A percentile compares a stretch with the other conserved stretches of the same genome.
Evolutionary conservation across 1,139 yeast genomes (phyloP).

Genomic region (Lodderomyces theae): DNA sequence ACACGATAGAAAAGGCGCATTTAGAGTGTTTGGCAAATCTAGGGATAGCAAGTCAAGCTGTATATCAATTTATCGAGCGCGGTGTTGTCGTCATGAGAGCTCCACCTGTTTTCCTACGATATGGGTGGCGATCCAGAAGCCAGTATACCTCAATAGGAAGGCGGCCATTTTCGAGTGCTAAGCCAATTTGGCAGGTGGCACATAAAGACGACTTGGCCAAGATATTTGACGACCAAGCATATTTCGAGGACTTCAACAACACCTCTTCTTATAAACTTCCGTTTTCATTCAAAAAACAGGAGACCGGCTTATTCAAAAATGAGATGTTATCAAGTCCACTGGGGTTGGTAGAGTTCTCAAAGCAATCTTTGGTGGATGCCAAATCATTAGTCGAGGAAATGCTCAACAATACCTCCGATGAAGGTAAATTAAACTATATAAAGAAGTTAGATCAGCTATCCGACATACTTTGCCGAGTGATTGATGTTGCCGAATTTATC

Average conservation of each 20-base stretch:
- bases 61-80: background rate
- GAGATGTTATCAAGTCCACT: slow-evolving; percentile 64
- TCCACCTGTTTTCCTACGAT: slow-evolving; percentile 3
- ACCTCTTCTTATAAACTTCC: slow-evolving; percentile 11
- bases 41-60: background rate
- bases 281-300: slow-evolving; percentile 18
- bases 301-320: slow-evolving; percentile 71
- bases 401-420: slow-evolving; percentile 30
- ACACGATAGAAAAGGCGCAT: background rate
- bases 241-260: slow-evolving; percentile 34
- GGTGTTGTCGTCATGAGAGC: background rate
- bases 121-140: background rate
- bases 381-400: slow-evolving; percentile 57
- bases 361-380: slow-evolving; percentile 61
- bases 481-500: slow-evolving; percentile 90
- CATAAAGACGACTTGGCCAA: slow-evolving; percentile 20
- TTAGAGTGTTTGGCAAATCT: too few relatives aligned
- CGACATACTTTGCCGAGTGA: slow-evolving; percentile 86
- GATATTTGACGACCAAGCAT: slow-evolving; percentile 48
- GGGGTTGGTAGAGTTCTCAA: slow-evolving; percentile 69
- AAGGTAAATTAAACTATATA: slow-evolving; percentile 55
- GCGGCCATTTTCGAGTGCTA: background rate
- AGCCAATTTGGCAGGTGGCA: background rate
- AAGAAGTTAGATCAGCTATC: slow-evolving; percentile 77
- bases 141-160: background rate